These are phyloP conservation scores for Ustilago sp. DNA, from an alignment of 1,284 basidiomycete genomes.

Conservation along the genomic window DNA sequence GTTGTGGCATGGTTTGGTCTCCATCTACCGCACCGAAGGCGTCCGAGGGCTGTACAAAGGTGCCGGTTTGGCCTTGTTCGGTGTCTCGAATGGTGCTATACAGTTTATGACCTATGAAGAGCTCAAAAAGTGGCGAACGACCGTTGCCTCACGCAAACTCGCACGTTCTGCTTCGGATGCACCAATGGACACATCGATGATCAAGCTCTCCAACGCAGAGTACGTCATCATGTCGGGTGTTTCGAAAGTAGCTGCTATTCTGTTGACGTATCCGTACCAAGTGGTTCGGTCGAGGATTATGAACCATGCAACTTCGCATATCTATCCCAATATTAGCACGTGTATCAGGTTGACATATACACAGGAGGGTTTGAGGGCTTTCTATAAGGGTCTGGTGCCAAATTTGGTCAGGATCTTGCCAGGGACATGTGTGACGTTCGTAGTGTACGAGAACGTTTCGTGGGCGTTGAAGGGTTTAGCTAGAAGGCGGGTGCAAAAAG, in stretches of 20 bases:
- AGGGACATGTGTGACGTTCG: slow-evolving; percentile 97
- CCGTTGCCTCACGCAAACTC: slow-evolving; percentile 28
- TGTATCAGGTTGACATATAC: slow-evolving; percentile 84
- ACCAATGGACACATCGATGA: slow-evolving; percentile 26
- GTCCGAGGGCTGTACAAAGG: slow-evolving; percentile 85
- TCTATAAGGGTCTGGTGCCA: slow-evolving; percentile 95
- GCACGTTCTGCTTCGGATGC: not conserved
- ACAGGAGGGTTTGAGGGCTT: slow-evolving; percentile 84
- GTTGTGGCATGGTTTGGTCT: slow-evolving; percentile 55
- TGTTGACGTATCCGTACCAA: slow-evolving; percentile 95
- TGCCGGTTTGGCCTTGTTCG: slow-evolving; percentile 87
- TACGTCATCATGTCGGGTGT: slow-evolving; percentile 93
- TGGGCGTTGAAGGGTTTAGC: slow-evolving; percentile 59
- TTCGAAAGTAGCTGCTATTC: slow-evolving; percentile 87
- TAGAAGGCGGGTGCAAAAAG: slow-evolving; percentile 19
- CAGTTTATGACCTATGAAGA: slow-evolving; percentile 98
- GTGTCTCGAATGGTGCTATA: slow-evolving; percentile 93
- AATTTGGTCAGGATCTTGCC: slow-evolving; percentile 95
- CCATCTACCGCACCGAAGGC: slow-evolving; percentile 74
- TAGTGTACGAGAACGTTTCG: slow-evolving; percentile 88
- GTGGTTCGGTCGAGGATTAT: slow-evolving; percentile 94
- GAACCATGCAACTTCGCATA: slow-evolving; percentile 71
- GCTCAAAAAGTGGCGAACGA: slow-evolving; percentile 85
- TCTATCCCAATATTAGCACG: slow-evolving; percentile 82
- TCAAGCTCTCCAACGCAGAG: slow-evolving; percentile 77